Base-by-base conservation (phyloP, 164 flowering plant genomes). In the Liriodendron chinense region DNA sequence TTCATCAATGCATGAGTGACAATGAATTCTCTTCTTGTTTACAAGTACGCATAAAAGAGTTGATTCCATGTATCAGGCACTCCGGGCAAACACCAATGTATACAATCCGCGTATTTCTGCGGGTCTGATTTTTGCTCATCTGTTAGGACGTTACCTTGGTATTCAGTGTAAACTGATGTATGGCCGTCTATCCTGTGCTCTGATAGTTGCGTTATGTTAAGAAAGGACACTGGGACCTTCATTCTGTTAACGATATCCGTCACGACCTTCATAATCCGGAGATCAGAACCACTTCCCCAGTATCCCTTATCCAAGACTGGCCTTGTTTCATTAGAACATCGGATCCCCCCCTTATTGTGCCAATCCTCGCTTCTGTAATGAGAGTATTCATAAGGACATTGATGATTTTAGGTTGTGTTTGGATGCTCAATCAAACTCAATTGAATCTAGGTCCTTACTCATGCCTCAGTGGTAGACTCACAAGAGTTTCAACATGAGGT, bases 31-130 rank as follows among this genome's bases (percentile, higher is more conserved):
- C 47, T 47, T 67, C 47, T 63, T 63, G 9, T 59, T 72, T 76
- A 65, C 72, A 77, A 72, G 34, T 59, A 78, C 22, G 76, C 72
- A 68, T 53, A 72, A 28, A 77, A 77, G 24, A 77, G 75, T 69
- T 83, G 90, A 80, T 93, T 92, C 98, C 98, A 93, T 2, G 95
- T 90, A 75, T 93, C 98, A 43, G 98, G 98, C 66, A 93, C 91
- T 47, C 98, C 98, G 0, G 98, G 98, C 70, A 96, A 68, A 65
- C 99, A 94, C 95, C 95, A 96, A 75, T 96, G 99, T 70, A 94
- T 92, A 81, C 97, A 96, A 77, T 96, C 99, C 8, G 98, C 98
- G 72, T 86, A 72, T 61, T 76, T 87, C 18, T 81, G 50, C 0
- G 96, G 96, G 68, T 94, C 93, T 0, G 89, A 87, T 65, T 87